These are phyloP conservation scores for Hypoxylon sp. DNA, from an alignment of 2,329 filamentous ascomycete species.

Conservation along the genomic window DNA sequence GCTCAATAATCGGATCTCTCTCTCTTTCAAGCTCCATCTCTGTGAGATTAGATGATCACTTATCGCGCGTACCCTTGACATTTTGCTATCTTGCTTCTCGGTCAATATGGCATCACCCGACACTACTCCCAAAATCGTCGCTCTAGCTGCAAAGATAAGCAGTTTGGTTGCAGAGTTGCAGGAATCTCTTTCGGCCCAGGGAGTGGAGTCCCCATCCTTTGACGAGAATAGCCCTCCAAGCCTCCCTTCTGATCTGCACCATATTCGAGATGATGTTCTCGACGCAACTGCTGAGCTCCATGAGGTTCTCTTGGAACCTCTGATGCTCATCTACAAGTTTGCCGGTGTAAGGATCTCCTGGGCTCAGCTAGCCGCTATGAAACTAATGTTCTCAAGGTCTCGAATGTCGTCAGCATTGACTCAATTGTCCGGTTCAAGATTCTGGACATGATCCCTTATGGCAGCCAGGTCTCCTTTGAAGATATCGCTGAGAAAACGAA, in stretches of 20 bases:
- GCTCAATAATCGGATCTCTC: slow-evolving; percentile 5
- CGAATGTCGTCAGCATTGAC: slow-evolving; percentile 37
- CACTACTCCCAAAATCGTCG: slow-evolving; percentile 1
- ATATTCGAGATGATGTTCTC: slow-evolving; percentile 31
- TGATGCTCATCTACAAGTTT: slow-evolving; percentile 32
- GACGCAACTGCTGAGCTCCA: slow-evolving; percentile 38
- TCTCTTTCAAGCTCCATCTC: slow-evolving; percentile 13
- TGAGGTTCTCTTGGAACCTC: slow-evolving; percentile 61
- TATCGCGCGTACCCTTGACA: slow-evolving; percentile 4
- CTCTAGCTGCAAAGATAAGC: slow-evolving; percentile 16
- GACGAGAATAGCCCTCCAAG: slow-evolving; percentile 25
- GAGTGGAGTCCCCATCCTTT: slow-evolving; percentile 31
- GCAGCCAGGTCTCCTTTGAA: slow-evolving; percentile 27
- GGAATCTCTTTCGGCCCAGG: slow-evolving; percentile 14
- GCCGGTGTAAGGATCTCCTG: slow-evolving; percentile 23
- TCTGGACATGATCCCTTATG: slow-evolving; percentile 37
- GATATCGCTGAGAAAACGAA: slow-evolving; percentile 31
- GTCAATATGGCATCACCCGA: neutral
- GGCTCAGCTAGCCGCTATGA: neutral
- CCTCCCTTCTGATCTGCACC: slow-evolving; percentile 22
- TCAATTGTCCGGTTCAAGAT: slow-evolving; percentile 42
- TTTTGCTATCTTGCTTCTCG: too few relatives aligned
- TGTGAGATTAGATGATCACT: slow-evolving; percentile 10
- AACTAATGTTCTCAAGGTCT: slow-evolving; percentile 22
- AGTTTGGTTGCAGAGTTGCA: slow-evolving; percentile 13